Evolutionary conservation across 768 basidiomycete species (phyloP), one percentile per base, ranked within the genome.

Genomic region (Calocybe gangraenosa): DNA sequence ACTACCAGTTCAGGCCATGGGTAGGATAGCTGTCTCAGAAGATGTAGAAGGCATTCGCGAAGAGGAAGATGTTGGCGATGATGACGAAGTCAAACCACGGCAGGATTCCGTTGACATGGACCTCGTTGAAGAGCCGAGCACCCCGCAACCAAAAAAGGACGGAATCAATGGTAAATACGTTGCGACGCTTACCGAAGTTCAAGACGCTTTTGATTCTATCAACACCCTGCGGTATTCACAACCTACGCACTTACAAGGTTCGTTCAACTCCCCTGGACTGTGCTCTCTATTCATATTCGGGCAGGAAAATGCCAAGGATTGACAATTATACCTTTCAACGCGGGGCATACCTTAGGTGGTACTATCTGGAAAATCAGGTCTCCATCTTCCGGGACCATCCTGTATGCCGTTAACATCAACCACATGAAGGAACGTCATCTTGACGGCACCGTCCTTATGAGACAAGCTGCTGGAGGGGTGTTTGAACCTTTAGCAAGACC

Each of bases 291-390:
- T 48, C 20, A 20, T 13, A 19, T 19, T n/a, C n/a, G 28, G 50
- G 25, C 58, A 88, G 89, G 92, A 40, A 90, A 92, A 70, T 91
- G 89, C 58, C 88, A 93, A 61, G 91, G 91, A 14, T 69, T 94
- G 57, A 94, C 92, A 1, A 89, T 99, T 51, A 94, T 93, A 14
- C 92, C 96, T 1, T 96, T 93, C 66, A 87, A 89, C 56, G 87
- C 92, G 10, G 96, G 95, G 0, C 94, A 97, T 63, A 91, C 91
- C 0, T 77, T 99, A 13, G 96, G 96, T 49, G 96, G 95, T 35
- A 92, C 94, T 4, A 88, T 99, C 51, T 98, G 93, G 93, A 97
- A 97, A 61, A 87, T 99, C 50, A 84, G 96, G n/a, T 97, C 94
- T 0, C 93, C 96, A 2, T 92, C 93, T 0, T 90, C 91, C 9